Evolutionary conservation across 805 yeast species (phyloP), one percentile per base, ranked within the genome.

Genomic region (Zygosaccharomyces lentus): DNA sequence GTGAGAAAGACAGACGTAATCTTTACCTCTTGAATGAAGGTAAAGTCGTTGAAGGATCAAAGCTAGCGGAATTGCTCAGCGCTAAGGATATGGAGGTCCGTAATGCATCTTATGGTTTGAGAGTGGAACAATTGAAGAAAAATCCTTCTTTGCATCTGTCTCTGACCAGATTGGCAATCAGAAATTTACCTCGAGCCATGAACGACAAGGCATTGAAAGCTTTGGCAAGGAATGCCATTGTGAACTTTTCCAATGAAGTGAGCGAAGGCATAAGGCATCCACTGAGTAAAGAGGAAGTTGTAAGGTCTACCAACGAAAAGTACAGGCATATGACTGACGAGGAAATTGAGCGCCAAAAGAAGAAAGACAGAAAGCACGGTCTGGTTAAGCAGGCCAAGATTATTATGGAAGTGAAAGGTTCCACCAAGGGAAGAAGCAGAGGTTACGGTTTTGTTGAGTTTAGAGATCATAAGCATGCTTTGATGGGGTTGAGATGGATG

Each of bases 401-500:
- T 53, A 85, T 93, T 51, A 85, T 80, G 75, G 99, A 93, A 69
- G 86, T 87, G 36, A 91, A 90, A 64, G 96, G 89, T 6, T 73
- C 91, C 7, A 84, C 83, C 21, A 68, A 75, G 24, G 99, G 99
- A 46, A 78, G 99, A 67, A 82, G 93, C 61, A 83, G 97, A 73
- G 99, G 99, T 50, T 93, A 91, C 60, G 99, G 99, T 52, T 91
- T 93, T 74, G 68, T 93, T 37, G 98, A 93, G 68, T 89, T 76
- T 66, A 81, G 89, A 67, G 96, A 90, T 66, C 99, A 93, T 66
- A 85, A 84, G 66, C 65, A 83, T 52, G 98, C 99, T 1, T 75
- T 93, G 54, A 90, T 89, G 97, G 97, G 95, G 2, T 77, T 93
- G 46, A 81, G 99, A 73, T 93, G 96, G 96, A 75, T 93, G 65